phyloP scores from a whole-genome alignment of 768 basidiomycete genomes.

The Tulasnella sp. region DNA sequence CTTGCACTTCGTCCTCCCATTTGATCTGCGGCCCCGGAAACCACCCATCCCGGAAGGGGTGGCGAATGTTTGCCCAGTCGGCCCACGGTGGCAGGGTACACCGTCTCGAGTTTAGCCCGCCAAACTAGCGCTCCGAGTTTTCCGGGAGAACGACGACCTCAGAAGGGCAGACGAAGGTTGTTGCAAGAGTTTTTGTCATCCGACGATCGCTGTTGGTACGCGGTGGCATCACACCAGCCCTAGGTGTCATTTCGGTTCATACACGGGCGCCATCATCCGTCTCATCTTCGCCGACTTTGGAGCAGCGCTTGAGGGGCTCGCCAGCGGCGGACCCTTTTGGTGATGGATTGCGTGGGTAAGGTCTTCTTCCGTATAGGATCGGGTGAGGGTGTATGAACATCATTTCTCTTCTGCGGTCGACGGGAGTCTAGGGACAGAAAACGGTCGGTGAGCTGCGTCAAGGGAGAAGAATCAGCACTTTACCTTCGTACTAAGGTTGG shows the following conservation, averaged over 20 bases:
- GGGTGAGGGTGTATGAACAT: too few species aligned
- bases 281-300: slow-evolving; percentile 45
- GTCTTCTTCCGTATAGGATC: too few species aligned
- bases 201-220: slow-evolving; percentile 46
- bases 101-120: slow-evolving; percentile 66
- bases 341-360: too few species aligned
- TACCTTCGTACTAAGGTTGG: too few species aligned
- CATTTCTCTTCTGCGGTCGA: too few species aligned
- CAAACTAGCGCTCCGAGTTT: slow-evolving; percentile 72
- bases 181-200: slow-evolving; percentile 43
- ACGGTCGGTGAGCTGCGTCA: too few species aligned
- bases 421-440: too few species aligned
- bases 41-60: slow-evolving; percentile 59
- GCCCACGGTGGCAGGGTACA: slow-evolving; percentile 49
- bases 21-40: slow-evolving; percentile 35
- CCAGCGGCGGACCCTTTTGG: too few species aligned
- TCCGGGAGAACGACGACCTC: background rate
- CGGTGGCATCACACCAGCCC: slow-evolving; percentile 55
- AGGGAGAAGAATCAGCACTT: too few species aligned
- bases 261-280: slow-evolving; percentile 64
- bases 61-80: slow-evolving; percentile 68
- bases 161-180: slow-evolving; percentile 47
- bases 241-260: slow-evolving; percentile 74
- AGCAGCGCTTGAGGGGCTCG: slow-evolving; percentile 49
- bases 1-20: slow-evolving; percentile 34